Conservation (phyloP, 2,329 filamentous ascomycete genomes). For the Arthrobotrys conoides region DNA sequence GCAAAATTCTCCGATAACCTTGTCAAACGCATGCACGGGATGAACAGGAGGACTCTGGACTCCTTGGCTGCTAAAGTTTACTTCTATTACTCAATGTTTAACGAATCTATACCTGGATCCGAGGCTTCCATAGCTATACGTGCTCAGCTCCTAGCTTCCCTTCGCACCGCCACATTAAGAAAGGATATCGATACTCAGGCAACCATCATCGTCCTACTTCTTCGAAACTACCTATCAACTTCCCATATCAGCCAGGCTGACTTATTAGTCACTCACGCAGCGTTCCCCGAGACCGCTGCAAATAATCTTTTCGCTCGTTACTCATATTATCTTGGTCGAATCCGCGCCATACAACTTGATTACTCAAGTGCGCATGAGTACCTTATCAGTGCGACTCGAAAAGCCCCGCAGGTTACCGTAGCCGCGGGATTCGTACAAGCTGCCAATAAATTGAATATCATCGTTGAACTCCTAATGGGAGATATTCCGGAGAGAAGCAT, state of each 20-base stretch:
- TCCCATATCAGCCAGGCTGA: slow-evolving; percentile 98
- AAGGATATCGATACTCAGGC: slow-evolving; percentile 99
- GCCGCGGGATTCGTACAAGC: slow-evolving; percentile 96
- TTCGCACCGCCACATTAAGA: slow-evolving; percentile 93
- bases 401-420: slow-evolving; percentile 89
- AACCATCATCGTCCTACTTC: slow-evolving; percentile 91
- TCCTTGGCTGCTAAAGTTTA: slow-evolving; percentile 95
- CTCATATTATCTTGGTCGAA: slow-evolving; percentile 96
- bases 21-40: slow-evolving; percentile 84
- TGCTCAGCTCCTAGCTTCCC: slow-evolving; percentile 85
- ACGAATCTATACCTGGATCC: slow-evolving; percentile 86
- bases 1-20: slow-evolving; percentile 87
- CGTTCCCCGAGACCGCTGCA: slow-evolving; percentile 92
- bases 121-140: slow-evolving; percentile 88
- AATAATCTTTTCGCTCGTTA: slow-evolving; percentile 99
- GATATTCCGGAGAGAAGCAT: slow-evolving; percentile 96
- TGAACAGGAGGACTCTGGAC: slow-evolving; percentile 95
- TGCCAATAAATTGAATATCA: slow-evolving; percentile 93
- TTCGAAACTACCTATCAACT: slow-evolving; percentile 95
- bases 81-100: slow-evolving; percentile 97
- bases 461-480: slow-evolving; percentile 97
- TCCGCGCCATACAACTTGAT: slow-evolving; percentile 93
- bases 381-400: slow-evolving; percentile 90
- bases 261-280: slow-evolving; percentile 92
- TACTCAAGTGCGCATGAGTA: slow-evolving; percentile 98